Evolutionary conservation across 257 asterid genomes (phyloP).

Genomic region (Phtheirospermum japonicum): DNA sequence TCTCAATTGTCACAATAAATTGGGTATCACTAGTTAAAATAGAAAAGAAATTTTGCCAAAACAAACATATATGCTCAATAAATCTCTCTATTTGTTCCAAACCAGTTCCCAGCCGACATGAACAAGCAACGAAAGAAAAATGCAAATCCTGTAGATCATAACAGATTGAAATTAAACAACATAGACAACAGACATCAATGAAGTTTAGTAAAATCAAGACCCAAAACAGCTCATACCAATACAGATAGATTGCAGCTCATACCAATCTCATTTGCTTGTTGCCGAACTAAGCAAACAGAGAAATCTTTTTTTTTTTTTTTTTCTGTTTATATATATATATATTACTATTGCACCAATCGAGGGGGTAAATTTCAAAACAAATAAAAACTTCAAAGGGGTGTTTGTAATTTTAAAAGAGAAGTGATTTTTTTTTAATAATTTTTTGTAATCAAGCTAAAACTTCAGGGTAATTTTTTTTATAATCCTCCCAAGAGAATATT

Average conservation of each 20-base stretch:
- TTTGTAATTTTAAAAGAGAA: neutral
- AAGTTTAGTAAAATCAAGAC: neutral
- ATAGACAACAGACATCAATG: neutral
- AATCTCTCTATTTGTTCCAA: slow-evolving; percentile 3
- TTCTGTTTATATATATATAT: no score
- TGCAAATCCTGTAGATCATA: slow-evolving; percentile 25
- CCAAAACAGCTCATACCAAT: neutral
- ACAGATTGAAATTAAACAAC: slow-evolving; percentile 16
- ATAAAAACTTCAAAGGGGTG: neutral
- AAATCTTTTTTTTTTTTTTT: no score
- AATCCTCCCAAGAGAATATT: neutral
- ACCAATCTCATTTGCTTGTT: no score
- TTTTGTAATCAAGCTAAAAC: slow-evolving; percentile 1
- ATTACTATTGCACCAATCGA: neutral
- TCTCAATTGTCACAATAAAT: slow-evolving; percentile 7
- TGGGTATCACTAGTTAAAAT: slow-evolving; percentile 18
- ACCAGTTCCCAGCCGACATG: slow-evolving; percentile 10
- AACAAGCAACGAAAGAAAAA: neutral
- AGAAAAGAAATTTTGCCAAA: slow-evolving; percentile 13
- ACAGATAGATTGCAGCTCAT: neutral
- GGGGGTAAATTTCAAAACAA: neutral
- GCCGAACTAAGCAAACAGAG: no score
- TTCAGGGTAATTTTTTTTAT: neutral
- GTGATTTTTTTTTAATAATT: neutral
- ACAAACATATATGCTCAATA: slow-evolving; percentile 16